Evolutionary conservation across 768 basidiomycete species (phyloP).

Genomic region (Tricholoma flavovirens): DNA sequence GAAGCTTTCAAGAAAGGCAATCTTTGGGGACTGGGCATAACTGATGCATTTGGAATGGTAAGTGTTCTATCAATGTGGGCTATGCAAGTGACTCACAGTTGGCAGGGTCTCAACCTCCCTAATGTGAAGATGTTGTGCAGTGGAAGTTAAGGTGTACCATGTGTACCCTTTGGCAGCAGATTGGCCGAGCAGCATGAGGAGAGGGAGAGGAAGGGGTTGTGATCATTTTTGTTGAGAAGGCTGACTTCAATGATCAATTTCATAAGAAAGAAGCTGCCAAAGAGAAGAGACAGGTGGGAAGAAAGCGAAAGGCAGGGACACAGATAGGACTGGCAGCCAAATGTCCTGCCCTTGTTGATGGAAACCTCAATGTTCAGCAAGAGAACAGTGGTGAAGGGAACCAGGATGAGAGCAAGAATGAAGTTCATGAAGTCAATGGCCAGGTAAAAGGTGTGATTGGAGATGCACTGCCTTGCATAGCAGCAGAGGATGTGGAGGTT

Average conservation of each 20-base stretch:
- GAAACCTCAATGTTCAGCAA: background rate
- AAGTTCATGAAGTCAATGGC: background rate
- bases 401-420: background rate
- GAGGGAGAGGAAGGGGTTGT: slow-evolving; percentile 11
- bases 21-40: slow-evolving; percentile 15
- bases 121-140: background rate
- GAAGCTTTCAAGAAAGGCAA: slow-evolving; percentile 6
- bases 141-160: background rate
- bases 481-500: background rate
- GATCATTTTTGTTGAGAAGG: slow-evolving; percentile 23
- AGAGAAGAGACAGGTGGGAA: background rate
- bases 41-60: slow-evolving; percentile 28
- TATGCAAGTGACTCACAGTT: background rate
- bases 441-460: background rate
- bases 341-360: background rate
- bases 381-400: background rate
- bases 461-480: background rate
- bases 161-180: background rate
- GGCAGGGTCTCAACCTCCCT: background rate
- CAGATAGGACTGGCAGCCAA: background rate
- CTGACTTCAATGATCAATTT: slow-evolving; percentile 19
- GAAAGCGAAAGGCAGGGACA: background rate
- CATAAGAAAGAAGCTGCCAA: slow-evolving; percentile 7
- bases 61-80: background rate
- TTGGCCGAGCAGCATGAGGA: slow-evolving; percentile 6